A percentile compares a stretch with the other conserved stretches of the same genome.
These are phyloP conservation scores for Entomortierella lignicola DNA, from an alignment of 192 early-diverging fungal species.

Conservation along the genomic window DNA sequence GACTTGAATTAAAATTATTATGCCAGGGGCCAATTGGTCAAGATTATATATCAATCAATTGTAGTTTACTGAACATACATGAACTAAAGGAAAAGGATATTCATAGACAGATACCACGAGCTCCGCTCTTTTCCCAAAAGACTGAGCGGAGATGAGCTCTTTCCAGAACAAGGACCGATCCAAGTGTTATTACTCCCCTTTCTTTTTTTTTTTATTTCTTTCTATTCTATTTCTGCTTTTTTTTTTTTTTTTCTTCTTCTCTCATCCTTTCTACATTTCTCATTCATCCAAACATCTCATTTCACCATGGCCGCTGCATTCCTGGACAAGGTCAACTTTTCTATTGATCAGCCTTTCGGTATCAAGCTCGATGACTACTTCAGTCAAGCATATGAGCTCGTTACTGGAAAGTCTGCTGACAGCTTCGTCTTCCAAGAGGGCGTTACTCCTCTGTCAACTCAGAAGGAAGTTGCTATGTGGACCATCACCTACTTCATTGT, in stretches of 20 bases:
- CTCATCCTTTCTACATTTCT: conserved; percentile 16
- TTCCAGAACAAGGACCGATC: conserved; percentile 6
- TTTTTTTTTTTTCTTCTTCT: conserved; percentile 12
- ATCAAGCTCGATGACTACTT: conserved; percentile 65
- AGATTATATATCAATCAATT: too few relatives aligned
- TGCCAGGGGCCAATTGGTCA: too few relatives aligned
- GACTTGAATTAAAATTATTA: too few relatives aligned
- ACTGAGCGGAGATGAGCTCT: not conserved
- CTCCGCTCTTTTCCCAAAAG: too few relatives aligned
- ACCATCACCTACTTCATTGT: conserved; percentile 76
- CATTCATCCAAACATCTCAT: not conserved
- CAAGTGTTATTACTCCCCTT: not conserved
- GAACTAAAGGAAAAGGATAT: too few relatives aligned
- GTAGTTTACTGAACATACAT: too few relatives aligned
- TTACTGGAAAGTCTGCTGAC: conserved; percentile 56
- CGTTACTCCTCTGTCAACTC: conserved; percentile 65
- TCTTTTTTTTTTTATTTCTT: not conserved
- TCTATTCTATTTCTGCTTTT: conserved; percentile 2
- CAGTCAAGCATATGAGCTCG: conserved; percentile 56
- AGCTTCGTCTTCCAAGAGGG: conserved; percentile 59
- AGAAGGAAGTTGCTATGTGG: conserved; percentile 55
- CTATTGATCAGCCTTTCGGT: conserved; percentile 67
- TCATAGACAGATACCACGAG: too few relatives aligned
- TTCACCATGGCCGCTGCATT: conserved; percentile 44
- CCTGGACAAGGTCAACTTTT: conserved; percentile 58